Conservation (phyloP, 2,329 filamentous ascomycete species). For the Coccinonectria pachysandricola region DNA sequence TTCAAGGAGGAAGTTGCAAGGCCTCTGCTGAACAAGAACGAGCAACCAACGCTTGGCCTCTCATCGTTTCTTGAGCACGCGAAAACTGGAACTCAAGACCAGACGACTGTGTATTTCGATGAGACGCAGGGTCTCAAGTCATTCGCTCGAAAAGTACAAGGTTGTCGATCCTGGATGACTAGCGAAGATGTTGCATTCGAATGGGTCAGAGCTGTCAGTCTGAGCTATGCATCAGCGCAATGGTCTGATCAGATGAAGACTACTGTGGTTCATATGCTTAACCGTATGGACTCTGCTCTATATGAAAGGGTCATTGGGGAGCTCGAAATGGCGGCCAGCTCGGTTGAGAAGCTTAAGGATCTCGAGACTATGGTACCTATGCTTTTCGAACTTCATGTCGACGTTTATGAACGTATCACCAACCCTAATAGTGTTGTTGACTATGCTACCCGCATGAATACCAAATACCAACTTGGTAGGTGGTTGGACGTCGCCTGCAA, state of each 20-base stretch:
- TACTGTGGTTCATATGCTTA: conserved; percentile 46
- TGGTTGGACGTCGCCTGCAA: conserved; percentile 43
- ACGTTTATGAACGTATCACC: conserved; percentile 48
- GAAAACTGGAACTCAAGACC: conserved; percentile 43
- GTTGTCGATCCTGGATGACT: conserved; percentile 35
- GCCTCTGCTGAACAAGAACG: conserved; percentile 42
- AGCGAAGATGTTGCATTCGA: conserved; percentile 48
- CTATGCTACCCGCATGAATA: conserved; percentile 35
- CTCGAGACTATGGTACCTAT: conserved; percentile 42
- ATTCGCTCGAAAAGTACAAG: conserved; percentile 41
- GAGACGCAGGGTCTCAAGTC: conserved; percentile 40
- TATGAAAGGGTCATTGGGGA: conserved; percentile 36
- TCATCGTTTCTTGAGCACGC: conserved; percentile 55
- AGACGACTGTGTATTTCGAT: conserved; percentile 36
- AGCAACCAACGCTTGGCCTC: conserved; percentile 40
- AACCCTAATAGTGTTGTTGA: conserved; percentile 47
- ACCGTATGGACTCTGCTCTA: conserved; percentile 41
- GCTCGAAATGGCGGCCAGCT: conserved; percentile 21
- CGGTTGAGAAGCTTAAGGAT: conserved; percentile 17
- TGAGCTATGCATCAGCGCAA: conserved; percentile 41
- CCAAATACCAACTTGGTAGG: conserved; percentile 37
- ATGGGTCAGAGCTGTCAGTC: conserved; percentile 42
- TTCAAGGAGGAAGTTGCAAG: conserved; percentile 45
- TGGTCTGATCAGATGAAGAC: conserved; percentile 51
- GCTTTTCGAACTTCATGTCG: conserved; percentile 51